These are phyloP conservation scores for Yamadazyma scolyti DNA, from an alignment of 805 yeast species.

Conservation along the genomic window DNA sequence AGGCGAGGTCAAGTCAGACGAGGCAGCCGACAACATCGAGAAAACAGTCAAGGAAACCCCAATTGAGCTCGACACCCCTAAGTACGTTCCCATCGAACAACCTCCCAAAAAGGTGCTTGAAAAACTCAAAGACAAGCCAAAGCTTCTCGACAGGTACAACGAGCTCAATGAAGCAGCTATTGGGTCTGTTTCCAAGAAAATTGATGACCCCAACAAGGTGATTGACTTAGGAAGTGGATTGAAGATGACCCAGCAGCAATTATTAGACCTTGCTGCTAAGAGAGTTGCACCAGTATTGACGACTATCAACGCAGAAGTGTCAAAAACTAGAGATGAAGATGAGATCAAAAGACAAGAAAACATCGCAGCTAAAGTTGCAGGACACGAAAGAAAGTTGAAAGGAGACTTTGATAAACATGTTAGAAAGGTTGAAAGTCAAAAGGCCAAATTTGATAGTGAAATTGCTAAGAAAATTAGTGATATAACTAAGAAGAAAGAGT, in stretches of 20 bases:
- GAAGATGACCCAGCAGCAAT: constrained; percentile 50
- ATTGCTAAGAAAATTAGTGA: constrained; percentile 28
- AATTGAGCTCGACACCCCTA: constrained; percentile 30
- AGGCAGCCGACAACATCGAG: constrained; percentile 21
- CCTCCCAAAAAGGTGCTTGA: constrained; percentile 36
- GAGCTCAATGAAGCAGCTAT: constrained; percentile 48
- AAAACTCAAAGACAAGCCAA: constrained; percentile 44
- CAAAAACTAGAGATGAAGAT: constrained; percentile 41
- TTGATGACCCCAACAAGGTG: constrained; percentile 48
- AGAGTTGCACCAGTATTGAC: constrained; percentile 54
- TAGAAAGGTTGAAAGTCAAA: constrained; percentile 34
- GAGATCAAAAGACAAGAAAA: constrained; percentile 36
- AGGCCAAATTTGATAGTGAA: constrained; percentile 38
- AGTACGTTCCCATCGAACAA: constrained; percentile 30
- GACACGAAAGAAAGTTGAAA: constrained; percentile 33
- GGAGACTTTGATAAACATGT: constrained; percentile 34
- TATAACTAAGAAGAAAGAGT: constrained; percentile 17
- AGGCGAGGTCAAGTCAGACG: constrained; percentile 19
- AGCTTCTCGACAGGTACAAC: constrained; percentile 44
- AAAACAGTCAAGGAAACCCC: constrained; percentile 18
- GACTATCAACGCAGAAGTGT: constrained; percentile 48
- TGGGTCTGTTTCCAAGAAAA: constrained; percentile 39
- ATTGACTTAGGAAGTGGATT: constrained; percentile 54
- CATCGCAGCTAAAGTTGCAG: constrained; percentile 31
- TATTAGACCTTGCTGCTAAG: constrained; percentile 51